A percentile compares a stretch with the other conserved stretches of the same genome.
Conservation (phyloP, 2,329 filamentous ascomycete species). For the Nemania abortiva region DNA sequence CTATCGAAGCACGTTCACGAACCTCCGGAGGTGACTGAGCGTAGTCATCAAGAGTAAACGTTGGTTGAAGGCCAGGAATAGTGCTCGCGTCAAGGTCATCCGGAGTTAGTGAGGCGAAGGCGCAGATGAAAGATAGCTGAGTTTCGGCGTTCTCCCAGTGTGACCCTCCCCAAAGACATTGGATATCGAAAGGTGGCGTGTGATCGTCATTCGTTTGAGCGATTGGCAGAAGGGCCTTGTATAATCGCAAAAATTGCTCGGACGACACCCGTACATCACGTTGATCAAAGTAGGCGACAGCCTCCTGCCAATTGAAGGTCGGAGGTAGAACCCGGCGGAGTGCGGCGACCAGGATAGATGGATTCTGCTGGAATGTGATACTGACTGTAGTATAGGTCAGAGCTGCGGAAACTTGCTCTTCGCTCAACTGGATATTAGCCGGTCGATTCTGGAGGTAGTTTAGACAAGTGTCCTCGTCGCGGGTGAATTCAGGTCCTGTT, state of each 20-base stretch:
- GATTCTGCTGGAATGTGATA: conserved; percentile 65
- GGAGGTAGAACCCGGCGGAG: conserved; percentile 71
- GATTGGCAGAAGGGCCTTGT: conserved; percentile 80
- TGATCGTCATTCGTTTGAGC: conserved; percentile 67
- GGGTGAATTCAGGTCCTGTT: conserved; percentile 79
- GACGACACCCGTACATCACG: conserved; percentile 80
- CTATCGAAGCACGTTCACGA: conserved; percentile 67
- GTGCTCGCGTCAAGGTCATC: conserved; percentile 85
- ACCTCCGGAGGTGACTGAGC: conserved; percentile 62
- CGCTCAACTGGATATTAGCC: conserved; percentile 72
- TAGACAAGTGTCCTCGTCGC: conserved; percentile 76
- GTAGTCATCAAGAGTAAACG: conserved; percentile 75
- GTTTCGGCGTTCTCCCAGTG: conserved; percentile 88
- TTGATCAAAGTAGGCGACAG: conserved; percentile 85
- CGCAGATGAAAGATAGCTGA: conserved; percentile 92
- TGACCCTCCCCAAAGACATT: conserved; percentile 85
- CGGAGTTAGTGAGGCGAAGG: conserved; percentile 81
- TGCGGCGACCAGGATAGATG: conserved; percentile 70
- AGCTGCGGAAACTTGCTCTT: conserved; percentile 85
- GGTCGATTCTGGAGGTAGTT: conserved; percentile 66
- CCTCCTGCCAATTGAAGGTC: conserved; percentile 76
- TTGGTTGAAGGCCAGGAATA: conserved; percentile 83
- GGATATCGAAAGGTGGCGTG: conserved; percentile 77
- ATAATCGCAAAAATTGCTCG: conserved; percentile 83
- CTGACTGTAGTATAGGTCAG: conserved; percentile 75